A percentile compares a stretch with the other conserved stretches of the same genome.
These are phyloP conservation scores for Gaertneriomyces sp. DNA, from an alignment of 192 early-diverging fungal species.

Conservation along the genomic window DNA sequence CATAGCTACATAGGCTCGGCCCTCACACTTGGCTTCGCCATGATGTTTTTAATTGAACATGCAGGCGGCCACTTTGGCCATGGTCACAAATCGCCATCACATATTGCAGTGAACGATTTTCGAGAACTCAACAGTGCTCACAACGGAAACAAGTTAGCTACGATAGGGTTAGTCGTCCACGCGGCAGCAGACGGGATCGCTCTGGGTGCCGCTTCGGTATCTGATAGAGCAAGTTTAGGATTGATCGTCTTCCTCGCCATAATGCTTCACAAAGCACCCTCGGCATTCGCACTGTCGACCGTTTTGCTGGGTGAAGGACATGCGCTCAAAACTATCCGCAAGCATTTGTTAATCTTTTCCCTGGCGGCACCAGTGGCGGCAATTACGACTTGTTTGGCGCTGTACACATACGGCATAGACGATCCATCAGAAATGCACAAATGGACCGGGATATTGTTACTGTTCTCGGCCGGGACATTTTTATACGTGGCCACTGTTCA, in stretches of 20 bases:
- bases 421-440: slow-evolving; percentile 47
- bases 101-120: slow-evolving; percentile 30
- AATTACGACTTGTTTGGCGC: slow-evolving; percentile 50
- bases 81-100: slow-evolving; percentile 7
- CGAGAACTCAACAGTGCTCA: slow-evolving; percentile 13
- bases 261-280: slow-evolving; percentile 94
- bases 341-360: slow-evolving; percentile 77
- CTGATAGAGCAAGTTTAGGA: slow-evolving; percentile 42
- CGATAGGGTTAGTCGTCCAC: slow-evolving; percentile 94
- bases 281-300: slow-evolving; percentile 85
- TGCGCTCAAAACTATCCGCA: slow-evolving; percentile 53
- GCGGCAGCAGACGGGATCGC: slow-evolving; percentile 94
- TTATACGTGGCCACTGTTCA: slow-evolving; percentile 91
- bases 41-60: slow-evolving; percentile 51
- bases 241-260: slow-evolving; percentile 89
- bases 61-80: slow-evolving; percentile 3
- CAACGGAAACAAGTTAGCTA: slow-evolving; percentile 43
- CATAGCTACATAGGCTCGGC: slow-evolving; percentile 75
- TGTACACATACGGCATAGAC: slow-evolving; percentile 27
- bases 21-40: slow-evolving; percentile 74
- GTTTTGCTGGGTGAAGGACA: slow-evolving; percentile 78
- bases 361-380: slow-evolving; percentile 81
- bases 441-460: slow-evolving; percentile 76
- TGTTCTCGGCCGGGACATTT: slow-evolving; percentile 83
- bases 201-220: slow-evolving; percentile 78